Evolutionary conservation across 495 filamentous ascomycete genomes (phyloP).

Genomic region (Immersiella caudata): DNA sequence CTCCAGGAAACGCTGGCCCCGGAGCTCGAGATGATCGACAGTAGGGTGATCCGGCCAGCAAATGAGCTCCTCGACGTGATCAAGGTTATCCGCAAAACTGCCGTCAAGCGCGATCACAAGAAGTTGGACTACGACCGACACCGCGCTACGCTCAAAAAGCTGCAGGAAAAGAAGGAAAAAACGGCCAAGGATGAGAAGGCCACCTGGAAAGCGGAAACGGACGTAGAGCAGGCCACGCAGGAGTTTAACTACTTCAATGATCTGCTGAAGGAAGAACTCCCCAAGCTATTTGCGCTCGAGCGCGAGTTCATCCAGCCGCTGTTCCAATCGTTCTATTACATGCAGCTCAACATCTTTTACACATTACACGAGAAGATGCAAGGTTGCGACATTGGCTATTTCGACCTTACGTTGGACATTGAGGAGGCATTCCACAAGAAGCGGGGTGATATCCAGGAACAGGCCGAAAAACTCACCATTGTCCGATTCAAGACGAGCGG

Average conservation of each 20-base stretch:
- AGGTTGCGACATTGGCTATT: constrained; percentile 93
- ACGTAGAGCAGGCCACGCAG: constrained; percentile 88
- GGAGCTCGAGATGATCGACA: constrained; percentile 97
- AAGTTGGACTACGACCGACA: constrained; percentile 94
- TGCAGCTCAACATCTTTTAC: constrained; percentile 99
- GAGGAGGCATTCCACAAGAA: constrained; percentile 89
- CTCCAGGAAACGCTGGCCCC: constrained; percentile 85
- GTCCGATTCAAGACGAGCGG: constrained; percentile 88
- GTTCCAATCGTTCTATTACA: constrained; percentile 99
- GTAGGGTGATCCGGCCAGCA: constrained; percentile 86
- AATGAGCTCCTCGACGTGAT: constrained; percentile 93
- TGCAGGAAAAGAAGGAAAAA: constrained; percentile 97
- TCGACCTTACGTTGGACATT: constrained; percentile 85
- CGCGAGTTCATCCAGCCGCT: constrained; percentile 95
- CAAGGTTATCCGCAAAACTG: constrained; percentile 89
- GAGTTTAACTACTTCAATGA: constrained; percentile 98
- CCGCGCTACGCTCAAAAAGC: constrained; percentile 80
- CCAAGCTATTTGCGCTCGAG: constrained; percentile 89
- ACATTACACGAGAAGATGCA: constrained; percentile 98
- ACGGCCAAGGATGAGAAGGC: constrained; percentile 96
- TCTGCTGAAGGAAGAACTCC: constrained; percentile 91
- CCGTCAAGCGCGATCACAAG: constrained; percentile 92
- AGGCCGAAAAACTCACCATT: constrained; percentile 77
- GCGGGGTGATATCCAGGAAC: constrained; percentile 81
- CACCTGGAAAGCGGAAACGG: constrained; percentile 91